A percentile compares a stretch with the other conserved stretches of the same genome.
phyloP scores from a whole-genome alignment of 371 early-diverging fungal species.

The Batrachochytrium dendrobatidis region DNA sequence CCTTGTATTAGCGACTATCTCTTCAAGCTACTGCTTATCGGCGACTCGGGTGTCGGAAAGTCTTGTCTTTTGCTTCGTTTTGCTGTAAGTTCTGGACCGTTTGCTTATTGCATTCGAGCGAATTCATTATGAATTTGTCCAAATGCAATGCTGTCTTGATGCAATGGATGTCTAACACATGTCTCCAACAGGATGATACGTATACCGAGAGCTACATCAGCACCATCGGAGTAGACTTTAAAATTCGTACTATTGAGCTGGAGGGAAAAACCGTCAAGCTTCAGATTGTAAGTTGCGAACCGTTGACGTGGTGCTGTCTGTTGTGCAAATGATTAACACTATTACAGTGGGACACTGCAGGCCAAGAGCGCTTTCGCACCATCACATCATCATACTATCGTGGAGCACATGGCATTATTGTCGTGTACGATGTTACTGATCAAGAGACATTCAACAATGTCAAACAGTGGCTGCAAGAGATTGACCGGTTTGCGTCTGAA shows the following conservation, averaged over 20 bases:
- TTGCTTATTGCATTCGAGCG: not conserved
- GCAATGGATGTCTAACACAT: too few species aligned
- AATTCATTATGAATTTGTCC: too few species aligned
- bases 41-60: conserved; percentile 99
- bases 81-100: conserved; percentile 17
- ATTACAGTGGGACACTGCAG: conserved; percentile 94
- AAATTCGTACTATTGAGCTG: conserved; percentile 98
- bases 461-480: conserved; percentile 97
- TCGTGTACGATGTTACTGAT: conserved; percentile 99
- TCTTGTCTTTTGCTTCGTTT: conserved; percentile 94
- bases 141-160: too few species aligned
- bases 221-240: conserved; percentile 99
- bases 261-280: conserved; percentile 98
- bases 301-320: not conserved
- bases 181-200: conserved; percentile 83
- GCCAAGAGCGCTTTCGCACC: conserved; percentile 99
- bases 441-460: conserved; percentile 96
- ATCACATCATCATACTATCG: conserved; percentile 99
- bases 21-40: conserved; percentile 98
- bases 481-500: conserved; percentile 94
- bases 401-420: conserved; percentile 98
- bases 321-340: not conserved
- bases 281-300: conserved; percentile 63
- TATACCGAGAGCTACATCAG: conserved; percentile 97
- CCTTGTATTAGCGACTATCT: conserved; percentile 94